Base-by-base conservation (phyloP, 495 filamentous ascomycete species). In the Aspergillus hancockii region DNA sequence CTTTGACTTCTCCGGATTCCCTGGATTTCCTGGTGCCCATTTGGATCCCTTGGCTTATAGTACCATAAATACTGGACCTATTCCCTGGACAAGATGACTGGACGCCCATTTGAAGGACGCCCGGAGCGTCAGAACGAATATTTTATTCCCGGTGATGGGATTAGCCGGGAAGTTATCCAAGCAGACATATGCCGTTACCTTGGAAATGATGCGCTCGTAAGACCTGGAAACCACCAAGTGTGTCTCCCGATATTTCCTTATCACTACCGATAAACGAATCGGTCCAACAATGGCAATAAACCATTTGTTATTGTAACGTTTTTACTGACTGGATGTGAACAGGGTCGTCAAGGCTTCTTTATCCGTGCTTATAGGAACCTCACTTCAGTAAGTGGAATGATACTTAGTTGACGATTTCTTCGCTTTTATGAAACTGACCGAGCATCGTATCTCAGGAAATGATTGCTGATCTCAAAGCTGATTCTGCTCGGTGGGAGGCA, bases 121-220 rank as follows among this genome's bases (percentile, higher is more conserved):
- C 57, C 76, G 75, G 62, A 71, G 62, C 85, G 87, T 69, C 85
- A 87, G 69, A 90, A 91, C 74, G 87, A 90, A 78, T 93, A 91
- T 71, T 96, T 95, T 72, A 85, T 93, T 55, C 88, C 88, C 23
- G 90, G 90, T 63, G 90, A 94, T 63, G 91, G 92, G 67, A 97
- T 97, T 73, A 89, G 90, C 74, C 85, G 92, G 60, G 90, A 97
- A 73, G 92, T 97, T 67, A 94, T 97, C 75, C 90, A 91, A 69
- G 89, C 92, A 70, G 92, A 97, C 77, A 93, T 97, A 60, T 95
- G 92, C 80, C 88, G 91, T 71, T 96, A 94, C 70, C 85, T 97
- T 58, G 92, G 92, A 63, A 90, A 90, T 68, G 92, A 97, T 82
- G 92, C 92, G 32, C 83, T 92, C 63, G 91, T 94, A 64, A 86